phyloP scores from a whole-genome alignment of 495 filamentous ascomycete species.

The Lophium mytilinum region DNA sequence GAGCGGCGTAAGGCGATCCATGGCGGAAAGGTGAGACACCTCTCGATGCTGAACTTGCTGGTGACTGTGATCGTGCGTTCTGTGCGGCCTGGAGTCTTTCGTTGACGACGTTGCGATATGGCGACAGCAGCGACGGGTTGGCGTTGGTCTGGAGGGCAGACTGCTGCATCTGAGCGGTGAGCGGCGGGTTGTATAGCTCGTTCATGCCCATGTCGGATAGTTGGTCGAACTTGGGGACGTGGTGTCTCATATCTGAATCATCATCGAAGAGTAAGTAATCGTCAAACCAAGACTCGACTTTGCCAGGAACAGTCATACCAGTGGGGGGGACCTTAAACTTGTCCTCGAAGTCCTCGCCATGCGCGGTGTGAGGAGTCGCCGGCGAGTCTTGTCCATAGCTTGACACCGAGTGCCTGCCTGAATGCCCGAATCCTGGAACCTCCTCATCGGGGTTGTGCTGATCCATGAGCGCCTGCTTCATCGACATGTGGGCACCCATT shows the following conservation, averaged over 20 bases:
- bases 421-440: slow-evolving; percentile 38
- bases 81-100: slow-evolving; percentile 73
- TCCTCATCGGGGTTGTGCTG: slow-evolving; percentile 39
- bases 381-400: slow-evolving; percentile 47
- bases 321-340: slow-evolving; percentile 24
- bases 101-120: slow-evolving; percentile 57
- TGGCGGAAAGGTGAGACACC: slow-evolving; percentile 79
- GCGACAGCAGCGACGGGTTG: slow-evolving; percentile 39
- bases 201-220: slow-evolving; percentile 80
- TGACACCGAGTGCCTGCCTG: slow-evolving; percentile 47
- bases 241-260: slow-evolving; percentile 28
- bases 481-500: slow-evolving; percentile 40
- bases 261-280: slow-evolving; percentile 50
- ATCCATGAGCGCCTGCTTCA: slow-evolving; percentile 49
- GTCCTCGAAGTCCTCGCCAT: slow-evolving; percentile 47
- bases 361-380: slow-evolving; percentile 47
- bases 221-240: slow-evolving; percentile 70
- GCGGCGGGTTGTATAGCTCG: slow-evolving; percentile 72
- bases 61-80: slow-evolving; percentile 54
- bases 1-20: slow-evolving; percentile 55
- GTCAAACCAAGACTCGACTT: slow-evolving; percentile 47
- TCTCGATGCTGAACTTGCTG: slow-evolving; percentile 46
- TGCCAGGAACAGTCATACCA: slow-evolving; percentile 27
- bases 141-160: slow-evolving; percentile 28
- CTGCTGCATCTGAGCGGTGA: slow-evolving; percentile 41